Evolutionary conservation across 345 rosid genomes (phyloP).

Genomic region (Garcia nutans): DNA sequence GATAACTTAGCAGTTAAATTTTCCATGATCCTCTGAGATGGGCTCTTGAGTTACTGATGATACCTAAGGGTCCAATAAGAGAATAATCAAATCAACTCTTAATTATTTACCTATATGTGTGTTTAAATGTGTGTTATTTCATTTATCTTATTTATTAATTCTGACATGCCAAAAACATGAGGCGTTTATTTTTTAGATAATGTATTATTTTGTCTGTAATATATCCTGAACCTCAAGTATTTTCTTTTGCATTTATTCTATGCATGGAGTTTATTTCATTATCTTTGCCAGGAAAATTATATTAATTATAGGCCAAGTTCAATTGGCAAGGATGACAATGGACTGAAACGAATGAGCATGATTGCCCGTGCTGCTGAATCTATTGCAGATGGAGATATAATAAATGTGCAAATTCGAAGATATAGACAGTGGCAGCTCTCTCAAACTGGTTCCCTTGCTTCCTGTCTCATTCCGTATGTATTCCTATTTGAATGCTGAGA

Average conservation of each 20-base stretch:
- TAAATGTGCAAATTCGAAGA: conserved; percentile 94
- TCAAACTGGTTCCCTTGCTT: conserved; percentile 67
- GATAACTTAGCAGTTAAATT: no score
- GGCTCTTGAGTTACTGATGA: no score
- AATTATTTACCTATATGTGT: no score
- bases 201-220: not conserved
- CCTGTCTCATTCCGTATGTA: conserved; percentile 90
- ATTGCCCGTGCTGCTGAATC: conserved; percentile 95
- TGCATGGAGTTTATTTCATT: not conserved
- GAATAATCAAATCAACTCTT: no score
- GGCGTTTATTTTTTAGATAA: not conserved
- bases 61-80: no score
- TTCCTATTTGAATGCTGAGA: conserved; percentile 8
- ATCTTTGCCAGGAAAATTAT: conserved; percentile 80
- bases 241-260: not conserved
- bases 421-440: conserved; percentile 95
- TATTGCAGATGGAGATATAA: conserved; percentile 83
- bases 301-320: conserved; percentile 80
- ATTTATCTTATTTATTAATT: not conserved
- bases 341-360: conserved; percentile 65
- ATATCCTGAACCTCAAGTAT: not conserved
- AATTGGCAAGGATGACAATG: conserved; percentile 64
- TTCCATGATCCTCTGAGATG: no score
- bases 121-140: no score
- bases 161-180: not conserved